Evolutionary conservation across 1,139 yeast species (phyloP), one percentile per base, ranked within the genome.

Genomic region (Pichia sp.): DNA sequence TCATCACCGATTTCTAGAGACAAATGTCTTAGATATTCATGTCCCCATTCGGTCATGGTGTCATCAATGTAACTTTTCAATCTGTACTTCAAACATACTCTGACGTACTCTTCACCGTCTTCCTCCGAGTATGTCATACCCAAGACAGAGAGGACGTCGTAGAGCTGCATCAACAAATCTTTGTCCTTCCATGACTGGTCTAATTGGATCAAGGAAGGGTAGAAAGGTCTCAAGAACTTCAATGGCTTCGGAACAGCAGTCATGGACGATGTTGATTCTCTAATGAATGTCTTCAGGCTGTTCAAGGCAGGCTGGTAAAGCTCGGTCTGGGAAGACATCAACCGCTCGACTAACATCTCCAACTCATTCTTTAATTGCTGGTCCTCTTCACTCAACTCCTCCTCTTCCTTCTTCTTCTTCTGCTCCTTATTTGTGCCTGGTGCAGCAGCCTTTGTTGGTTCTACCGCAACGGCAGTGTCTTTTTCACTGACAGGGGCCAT

Each of bases 241-340:
- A 93, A 80, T 14, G 99, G 99, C 71, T 93, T 95, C 48, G 99
- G 99, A 49, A 95, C 99, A 1, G 99, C 99, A 2, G 99, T 95
- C 97, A 93, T 93, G 8, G 98, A 91, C 38, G 97, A 89, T 4
- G 99, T 93, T 16, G 98, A 88, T 52, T 95, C 95, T 63, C 90
- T 84, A 64, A 93, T 92, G 65, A 82, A 83, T 53, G 79, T 81
- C 68, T 90, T 91, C 69, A 95, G 78, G 53, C 84, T 77, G 48
- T 78, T 78, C 63, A 95, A 76, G 33, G 90, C 79, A 20, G 82
- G 74, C 49, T 73, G 73, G 66, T 87, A 86, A 33, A 82, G 75
- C 4, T 76, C 72, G 1, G 56, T 30, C 58, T 84, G 77, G 4
- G 78, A 64, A 58, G 81, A 82, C 61, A 74, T 74, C 61, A 93